Conservation (phyloP, 2,329 filamentous ascomycete genomes). For the Chrysoporthe puriensis region DNA sequence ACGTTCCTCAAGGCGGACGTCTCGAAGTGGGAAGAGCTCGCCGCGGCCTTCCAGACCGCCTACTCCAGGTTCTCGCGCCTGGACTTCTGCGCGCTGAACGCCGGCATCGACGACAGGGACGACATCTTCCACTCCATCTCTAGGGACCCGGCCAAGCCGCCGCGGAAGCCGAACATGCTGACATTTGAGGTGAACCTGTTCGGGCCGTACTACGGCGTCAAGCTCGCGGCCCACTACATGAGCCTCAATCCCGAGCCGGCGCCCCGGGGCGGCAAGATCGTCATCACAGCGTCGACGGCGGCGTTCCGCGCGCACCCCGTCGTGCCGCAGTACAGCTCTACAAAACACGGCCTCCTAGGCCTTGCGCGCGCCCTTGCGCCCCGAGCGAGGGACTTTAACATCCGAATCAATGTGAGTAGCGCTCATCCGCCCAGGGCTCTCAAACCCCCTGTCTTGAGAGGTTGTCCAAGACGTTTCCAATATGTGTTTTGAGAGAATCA, state of each 20-base stretch:
- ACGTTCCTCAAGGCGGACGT: slow-evolving; percentile 16
- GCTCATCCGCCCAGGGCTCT: not conserved
- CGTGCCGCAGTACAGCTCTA: slow-evolving; percentile 14
- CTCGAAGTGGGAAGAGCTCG: slow-evolving; percentile 18
- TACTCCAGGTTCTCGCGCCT: slow-evolving; percentile 16
- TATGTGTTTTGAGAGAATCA: not conserved
- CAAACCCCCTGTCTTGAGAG: not conserved
- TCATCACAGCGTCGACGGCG: slow-evolving; percentile 15
- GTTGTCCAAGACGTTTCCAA: not conserved
- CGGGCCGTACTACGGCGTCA: slow-evolving; percentile 19
- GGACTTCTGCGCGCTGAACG: slow-evolving; percentile 18
- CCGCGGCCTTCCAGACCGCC: slow-evolving; percentile 12
- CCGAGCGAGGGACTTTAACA: not conserved
- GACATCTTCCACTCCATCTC: slow-evolving; percentile 19
- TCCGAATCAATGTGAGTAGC: slow-evolving; percentile 9
- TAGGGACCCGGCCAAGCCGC: not conserved
- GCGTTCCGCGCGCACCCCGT: slow-evolving; percentile 1
- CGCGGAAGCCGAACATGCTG: slow-evolving; percentile 15
- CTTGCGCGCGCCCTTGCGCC: slow-evolving; percentile 12
- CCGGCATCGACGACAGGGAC: slow-evolving; percentile 18
- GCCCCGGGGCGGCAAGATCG: slow-evolving; percentile 12
- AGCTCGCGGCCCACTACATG: slow-evolving; percentile 22
- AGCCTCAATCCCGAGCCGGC: slow-evolving; percentile 11
- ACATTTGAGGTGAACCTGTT: slow-evolving; percentile 19
- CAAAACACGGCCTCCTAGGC: slow-evolving; percentile 13